Base-by-base conservation (phyloP, 73 alveolate genomes). In the Stentor roeselii region DNA sequence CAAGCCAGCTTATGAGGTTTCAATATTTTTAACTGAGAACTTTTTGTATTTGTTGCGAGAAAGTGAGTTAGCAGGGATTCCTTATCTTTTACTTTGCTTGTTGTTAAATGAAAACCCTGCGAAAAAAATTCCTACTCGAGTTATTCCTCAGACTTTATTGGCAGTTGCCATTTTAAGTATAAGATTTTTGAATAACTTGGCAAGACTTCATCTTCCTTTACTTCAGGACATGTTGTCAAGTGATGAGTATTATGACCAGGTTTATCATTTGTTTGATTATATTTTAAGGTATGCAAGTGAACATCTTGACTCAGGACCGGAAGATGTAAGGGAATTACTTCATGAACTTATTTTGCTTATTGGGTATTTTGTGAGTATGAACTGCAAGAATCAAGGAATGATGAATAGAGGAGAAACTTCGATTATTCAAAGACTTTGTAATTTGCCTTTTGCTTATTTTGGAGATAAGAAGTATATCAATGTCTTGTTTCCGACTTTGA, bases 371-470 rank as follows among this genome's bases (percentile, higher is more conserved):
- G 90, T 94, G 32, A 85, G 91, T 75, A 86, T 82, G 75, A 91
- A 93, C 78, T 95, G 89, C 60, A 86, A 91, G 84, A 88, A 87
- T 60, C 96, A 95, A 88, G 82, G 82, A 59, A 80, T 95, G 76
- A 88, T 95, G 82, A 77, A 91, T 58, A 91, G 89, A 83, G 99
- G 99, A 0, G 99, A 93, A 84, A 87, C 89, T 87, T 90, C 98
- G 15, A 90, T 95, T 21, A 84, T 93, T 4, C 92, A 95, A 78
- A 92, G 87, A 82, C 89, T 95, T 61, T 95, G 97, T 82, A 92
- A 91, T 82, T 87, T 95, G 83, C 99, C 99, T 15, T 91, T 95
- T 90, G 87, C 94, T 39, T 95, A 95, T 84, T 95, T 95, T 87
- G 78, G 94, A 59, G 99, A 95, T 82, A 93, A 93, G 86, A 91